Evolutionary conservation across 169 alveolate species (phyloP).

Genomic region (Cryptosporidium bovis): DNA sequence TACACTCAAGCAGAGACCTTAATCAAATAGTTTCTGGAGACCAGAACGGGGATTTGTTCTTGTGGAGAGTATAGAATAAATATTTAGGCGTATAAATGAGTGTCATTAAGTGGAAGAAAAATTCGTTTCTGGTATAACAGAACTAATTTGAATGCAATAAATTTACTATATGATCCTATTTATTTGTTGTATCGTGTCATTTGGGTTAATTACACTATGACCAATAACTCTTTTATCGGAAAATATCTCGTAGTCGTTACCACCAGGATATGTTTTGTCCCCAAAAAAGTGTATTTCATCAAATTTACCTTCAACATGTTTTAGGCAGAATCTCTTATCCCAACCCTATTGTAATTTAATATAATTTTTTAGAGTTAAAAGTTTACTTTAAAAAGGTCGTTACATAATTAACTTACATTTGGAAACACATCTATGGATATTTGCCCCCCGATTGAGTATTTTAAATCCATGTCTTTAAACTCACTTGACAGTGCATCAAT

Average conservation of each 20-base stretch:
- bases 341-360: slow-evolving; percentile 83
- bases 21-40: slow-evolving; percentile 53
- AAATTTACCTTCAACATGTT: slow-evolving; percentile 84
- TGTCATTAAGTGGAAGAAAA: no score
- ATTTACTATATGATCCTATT: slow-evolving; percentile 24
- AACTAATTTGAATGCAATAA: no score
- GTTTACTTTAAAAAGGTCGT: background rate
- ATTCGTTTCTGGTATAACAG: no score
- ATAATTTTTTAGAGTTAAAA: background rate
- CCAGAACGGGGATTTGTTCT: slow-evolving; percentile 30
- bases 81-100: background rate
- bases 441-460: slow-evolving; percentile 96
- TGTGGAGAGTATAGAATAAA: slow-evolving; percentile 25
- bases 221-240: slow-evolving; percentile 91
- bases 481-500: slow-evolving; percentile 80
- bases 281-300: slow-evolving; percentile 94
- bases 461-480: slow-evolving; percentile 83
- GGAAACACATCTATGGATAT: slow-evolving; percentile 96
- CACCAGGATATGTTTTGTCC: slow-evolving; percentile 93
- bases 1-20: slow-evolving; percentile 3
- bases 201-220: slow-evolving; percentile 87
- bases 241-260: slow-evolving; percentile 95
- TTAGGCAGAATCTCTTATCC: slow-evolving; percentile 92
- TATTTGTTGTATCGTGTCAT: slow-evolving; percentile 86
- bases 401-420: slow-evolving; percentile 73